Conservation (phyloP, 768 basidiomycete species). For the Suillus plorans region DNA sequence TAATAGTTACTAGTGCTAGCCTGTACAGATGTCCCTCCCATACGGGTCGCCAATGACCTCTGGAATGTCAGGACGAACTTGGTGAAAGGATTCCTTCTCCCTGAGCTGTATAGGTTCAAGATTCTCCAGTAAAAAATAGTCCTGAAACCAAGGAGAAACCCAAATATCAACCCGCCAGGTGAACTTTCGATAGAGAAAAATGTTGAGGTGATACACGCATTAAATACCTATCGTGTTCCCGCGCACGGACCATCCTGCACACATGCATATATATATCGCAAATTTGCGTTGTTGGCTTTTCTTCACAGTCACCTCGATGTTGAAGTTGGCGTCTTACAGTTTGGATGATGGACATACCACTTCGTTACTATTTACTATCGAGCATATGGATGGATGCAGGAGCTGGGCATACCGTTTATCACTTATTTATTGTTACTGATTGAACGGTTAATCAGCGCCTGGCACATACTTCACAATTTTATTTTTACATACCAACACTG, state of each 20-base stretch:
- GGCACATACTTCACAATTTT: constrained; percentile 40
- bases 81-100: constrained; percentile 61
- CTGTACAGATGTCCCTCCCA: constrained; percentile 44
- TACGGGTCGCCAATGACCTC: constrained; percentile 65
- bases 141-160: constrained; percentile 38
- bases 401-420: constrained; percentile 75
- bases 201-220: neutral
- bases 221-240: constrained; percentile 21
- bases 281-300: constrained; percentile 14
- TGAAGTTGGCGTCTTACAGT: constrained; percentile 31
- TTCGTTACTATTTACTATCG: constrained; percentile 36
- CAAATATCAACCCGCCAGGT: constrained; percentile 78
- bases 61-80: constrained; percentile 58
- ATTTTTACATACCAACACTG: neutral
- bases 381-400: constrained; percentile 48
- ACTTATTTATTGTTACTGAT: constrained; percentile 38
- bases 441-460: constrained; percentile 71
- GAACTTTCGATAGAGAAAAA: constrained; percentile 57
- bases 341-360: constrained; percentile 16
- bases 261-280: constrained; percentile 29
- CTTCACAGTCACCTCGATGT: constrained; percentile 44
- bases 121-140: constrained; percentile 33
- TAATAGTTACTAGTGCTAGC: neutral
- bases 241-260: constrained; percentile 53
- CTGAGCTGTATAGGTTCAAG: constrained; percentile 57